Conservation (phyloP, 805 yeast species). For the Teunomyces aglyptinius region DNA sequence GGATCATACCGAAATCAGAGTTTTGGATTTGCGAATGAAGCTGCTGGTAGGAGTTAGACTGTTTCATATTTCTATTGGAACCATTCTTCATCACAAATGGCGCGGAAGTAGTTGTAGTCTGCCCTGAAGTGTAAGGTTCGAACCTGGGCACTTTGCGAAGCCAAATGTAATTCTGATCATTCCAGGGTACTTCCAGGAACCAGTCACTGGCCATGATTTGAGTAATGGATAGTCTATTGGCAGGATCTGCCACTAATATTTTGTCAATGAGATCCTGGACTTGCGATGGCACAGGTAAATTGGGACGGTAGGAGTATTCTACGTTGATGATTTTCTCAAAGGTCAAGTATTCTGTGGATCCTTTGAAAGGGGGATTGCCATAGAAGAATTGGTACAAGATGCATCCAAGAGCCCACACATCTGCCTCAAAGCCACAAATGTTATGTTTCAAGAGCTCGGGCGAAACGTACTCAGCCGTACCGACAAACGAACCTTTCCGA, state of each 20-base stretch:
- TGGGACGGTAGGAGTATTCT: conserved; percentile 53
- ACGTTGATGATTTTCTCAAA: conserved; percentile 83
- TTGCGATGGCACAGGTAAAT: conserved; percentile 26
- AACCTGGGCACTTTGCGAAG: conserved; percentile 25
- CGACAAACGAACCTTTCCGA: conserved; percentile 76
- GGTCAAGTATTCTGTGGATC: conserved; percentile 77
- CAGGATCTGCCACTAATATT: conserved; percentile 33
- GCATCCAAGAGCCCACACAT: conserved; percentile 94
- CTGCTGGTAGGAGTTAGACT: conserved; percentile 37
- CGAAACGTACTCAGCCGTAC: conserved; percentile 95
- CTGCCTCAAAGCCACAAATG: conserved; percentile 78
- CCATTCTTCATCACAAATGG: conserved; percentile 28
- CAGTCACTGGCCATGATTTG: conserved; percentile 34
- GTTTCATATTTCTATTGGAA: conserved; percentile 34
- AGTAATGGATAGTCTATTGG: conserved; percentile 28
- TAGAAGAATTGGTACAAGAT: conserved; percentile 78
- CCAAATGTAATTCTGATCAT: conserved; percentile 41
- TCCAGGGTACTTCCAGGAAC: conserved; percentile 42
- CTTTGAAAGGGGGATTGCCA: conserved; percentile 89
- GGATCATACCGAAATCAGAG: conserved; percentile 22
- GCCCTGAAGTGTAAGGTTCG: conserved; percentile 18
- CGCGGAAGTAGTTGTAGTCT: background rate
- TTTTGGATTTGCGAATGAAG: conserved; percentile 38
- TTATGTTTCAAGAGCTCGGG: conserved; percentile 84
- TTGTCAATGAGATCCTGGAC: conserved; percentile 31